phyloP scores from a whole-genome alignment of 2,329 filamentous ascomycete genomes.

The Thielaviopsis musarum region DNA sequence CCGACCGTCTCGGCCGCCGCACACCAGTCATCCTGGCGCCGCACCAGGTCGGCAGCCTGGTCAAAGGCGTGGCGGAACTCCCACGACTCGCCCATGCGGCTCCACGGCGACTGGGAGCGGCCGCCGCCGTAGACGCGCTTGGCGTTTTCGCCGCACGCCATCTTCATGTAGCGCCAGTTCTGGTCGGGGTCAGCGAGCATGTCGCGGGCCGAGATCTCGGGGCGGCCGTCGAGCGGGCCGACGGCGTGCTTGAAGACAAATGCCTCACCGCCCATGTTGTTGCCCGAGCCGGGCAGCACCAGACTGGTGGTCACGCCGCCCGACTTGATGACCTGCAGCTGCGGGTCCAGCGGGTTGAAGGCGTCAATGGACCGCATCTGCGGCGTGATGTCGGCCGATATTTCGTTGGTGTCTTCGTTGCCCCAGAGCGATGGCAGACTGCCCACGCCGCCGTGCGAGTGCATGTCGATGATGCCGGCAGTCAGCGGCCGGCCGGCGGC shows the following conservation, averaged over 20 bases:
- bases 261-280: conserved; percentile 57
- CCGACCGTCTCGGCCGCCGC: conserved; percentile 33
- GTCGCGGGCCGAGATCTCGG: conserved; percentile 44
- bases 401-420: conserved; percentile 45
- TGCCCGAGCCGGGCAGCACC: conserved; percentile 50
- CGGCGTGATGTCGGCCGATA: conserved; percentile 46
- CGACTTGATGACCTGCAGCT: conserved; percentile 53
- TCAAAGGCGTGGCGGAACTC: conserved; percentile 52
- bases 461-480: conserved; percentile 54
- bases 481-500: conserved; percentile 46
- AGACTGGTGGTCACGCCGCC: conserved; percentile 56
- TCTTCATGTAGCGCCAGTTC: conserved; percentile 57
- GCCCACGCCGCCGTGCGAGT: conserved; percentile 46
- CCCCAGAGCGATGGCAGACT: conserved; percentile 37
- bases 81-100: conserved; percentile 51
- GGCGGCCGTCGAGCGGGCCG: conserved; percentile 39
- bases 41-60: conserved; percentile 38
- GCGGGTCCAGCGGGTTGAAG: conserved; percentile 44
- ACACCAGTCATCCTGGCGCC: conserved; percentile 53
- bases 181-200: conserved; percentile 49
- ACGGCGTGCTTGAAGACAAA: conserved; percentile 53
- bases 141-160: conserved; percentile 58
- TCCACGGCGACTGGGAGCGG: conserved; percentile 38
- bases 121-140: conserved; percentile 42
- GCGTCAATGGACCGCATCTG: conserved; percentile 52